These are phyloP conservation scores for Achaetomiella virescens DNA, from an alignment of 495 filamentous ascomycete genomes.

Conservation along the genomic window DNA sequence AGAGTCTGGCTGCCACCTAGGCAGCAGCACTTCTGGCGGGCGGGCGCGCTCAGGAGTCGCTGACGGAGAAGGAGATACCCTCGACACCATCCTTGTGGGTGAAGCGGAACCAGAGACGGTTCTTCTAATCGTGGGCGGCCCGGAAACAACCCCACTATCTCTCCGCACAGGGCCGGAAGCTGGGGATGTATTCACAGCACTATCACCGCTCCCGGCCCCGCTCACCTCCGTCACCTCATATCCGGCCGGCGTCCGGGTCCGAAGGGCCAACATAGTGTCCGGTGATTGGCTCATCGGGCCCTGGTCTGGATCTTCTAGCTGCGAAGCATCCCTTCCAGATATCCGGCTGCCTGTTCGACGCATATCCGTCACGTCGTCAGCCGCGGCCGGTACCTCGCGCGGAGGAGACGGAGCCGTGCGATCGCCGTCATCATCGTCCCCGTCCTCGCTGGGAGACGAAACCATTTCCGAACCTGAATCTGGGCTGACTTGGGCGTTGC, in stretches of 20 bases:
- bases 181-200: background rate
- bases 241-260: background rate
- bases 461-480: slow-evolving; percentile 5
- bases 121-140: background rate
- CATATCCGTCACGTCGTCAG: background rate
- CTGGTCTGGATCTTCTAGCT: background rate
- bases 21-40: slow-evolving; percentile 44
- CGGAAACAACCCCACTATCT: background rate
- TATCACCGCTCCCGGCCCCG: background rate
- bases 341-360: background rate
- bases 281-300: background rate
- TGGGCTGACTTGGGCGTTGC: background rate
- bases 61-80: background rate
- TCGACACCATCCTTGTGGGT: background rate
- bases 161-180: background rate
- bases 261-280: background rate
- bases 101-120: background rate
- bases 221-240: background rate
- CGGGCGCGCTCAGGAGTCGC: background rate
- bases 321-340: background rate
- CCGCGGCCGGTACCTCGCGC: background rate
- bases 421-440: background rate
- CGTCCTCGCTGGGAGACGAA: slow-evolving; percentile 14
- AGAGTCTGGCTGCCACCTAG: slow-evolving; percentile 80
- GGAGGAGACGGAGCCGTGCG: slow-evolving; percentile 3